Evolutionary conservation across 2,329 filamentous ascomycete species (phyloP), one percentile per base, ranked within the genome.

Genomic region (Didymella pomorum): DNA sequence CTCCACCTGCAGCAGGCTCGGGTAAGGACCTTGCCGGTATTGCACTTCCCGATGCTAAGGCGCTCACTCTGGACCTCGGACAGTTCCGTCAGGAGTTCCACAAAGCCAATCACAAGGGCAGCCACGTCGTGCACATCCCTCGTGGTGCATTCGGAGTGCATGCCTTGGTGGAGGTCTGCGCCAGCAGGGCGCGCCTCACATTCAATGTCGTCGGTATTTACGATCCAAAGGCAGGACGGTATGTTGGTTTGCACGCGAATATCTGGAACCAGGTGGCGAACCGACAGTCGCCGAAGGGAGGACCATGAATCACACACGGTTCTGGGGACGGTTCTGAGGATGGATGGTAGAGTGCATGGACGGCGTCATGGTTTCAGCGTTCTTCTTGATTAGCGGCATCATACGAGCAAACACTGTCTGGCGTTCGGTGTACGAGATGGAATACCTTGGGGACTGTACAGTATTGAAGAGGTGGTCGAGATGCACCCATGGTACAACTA

Each of bases 81-180:
- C 56, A 67, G 12, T 73, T 75, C 49, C 71, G 69, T 28, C 56
- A 61, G 29, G 60, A 68, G 37, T 58, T 72, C 12, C 53, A 51
- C n/a, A 70, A 63, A 52, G 25, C 63, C 3, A 53, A 57, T 43
- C 75, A 72, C 21, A 43, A 26, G 12, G 41, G 23, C 2, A 41
- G 55, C 25, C 12, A 4, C 18, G 1, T 3, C 37, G 2, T 43
- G 1, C 53, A 79, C 33, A 68, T 77, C 0, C 81, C 82, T 5
- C 75, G 80, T 12, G 82, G 82, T 3, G 76, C 73, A 3, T 76
- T 83, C 50, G 58, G 79, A 0, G 76, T 84, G 12, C 69, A 73
- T 1, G 82, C 81, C 4, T 54, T 82, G 31, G 71, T 84, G 1
- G 80, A 83, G 56, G 65, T 83, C 3, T 68, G 75, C n/a, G 81